Base-by-base conservation (phyloP, 2,329 filamentous ascomycete species). In the Ophiocordyceps robertsii region DNA sequence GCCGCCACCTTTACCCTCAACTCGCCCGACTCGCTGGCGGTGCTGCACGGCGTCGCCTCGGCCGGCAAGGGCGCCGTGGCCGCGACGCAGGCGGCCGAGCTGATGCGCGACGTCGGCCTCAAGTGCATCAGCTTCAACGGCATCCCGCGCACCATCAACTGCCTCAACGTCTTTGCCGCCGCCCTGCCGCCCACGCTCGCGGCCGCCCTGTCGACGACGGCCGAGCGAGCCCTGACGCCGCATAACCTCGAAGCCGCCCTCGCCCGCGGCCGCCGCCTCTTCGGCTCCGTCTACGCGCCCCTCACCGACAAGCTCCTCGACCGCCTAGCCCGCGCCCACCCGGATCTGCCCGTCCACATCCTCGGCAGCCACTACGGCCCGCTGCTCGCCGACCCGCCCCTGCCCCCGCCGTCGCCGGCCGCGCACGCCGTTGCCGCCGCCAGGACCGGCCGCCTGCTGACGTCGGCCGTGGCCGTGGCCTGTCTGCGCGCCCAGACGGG, bases 1-100 rank as follows among this genome's bases (percentile, higher is more conserved):
- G 86, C 85, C 29, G 80, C 85, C 16, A 87, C 84, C 2, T 84
- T 90, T 65, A 92, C 86, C 1, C 77, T 92, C 68, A 92, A 93
- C 66, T 88, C 84, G 2, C 85, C 85, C 21, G 81, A 84, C 44
- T 82, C 84, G 3, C 74, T 90, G 49, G 64, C 75, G 4, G 62
- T 72, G 19, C 72, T 89, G 12, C 80, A 78, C 62, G 55, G 70
- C 43, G 60, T 74, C 29, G 71, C 72, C 11, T 53, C 61, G 4
- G 41, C 52, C 7, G 39, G 52, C 7, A 42, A 52, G 46, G 38
- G 46, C 47, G 44, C 41, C 43, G 37, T 44, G 45, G 47, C 41
- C 13, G 43, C 49, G 6, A 63, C 73, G 3, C 64, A 69, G 24
- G 68, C 73, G 30, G 82, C 82, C 47, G 82, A 85, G 57, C 68